phyloP scores from a whole-genome alignment of 768 basidiomycete genomes.

The Botryobasidium botryosum region DNA sequence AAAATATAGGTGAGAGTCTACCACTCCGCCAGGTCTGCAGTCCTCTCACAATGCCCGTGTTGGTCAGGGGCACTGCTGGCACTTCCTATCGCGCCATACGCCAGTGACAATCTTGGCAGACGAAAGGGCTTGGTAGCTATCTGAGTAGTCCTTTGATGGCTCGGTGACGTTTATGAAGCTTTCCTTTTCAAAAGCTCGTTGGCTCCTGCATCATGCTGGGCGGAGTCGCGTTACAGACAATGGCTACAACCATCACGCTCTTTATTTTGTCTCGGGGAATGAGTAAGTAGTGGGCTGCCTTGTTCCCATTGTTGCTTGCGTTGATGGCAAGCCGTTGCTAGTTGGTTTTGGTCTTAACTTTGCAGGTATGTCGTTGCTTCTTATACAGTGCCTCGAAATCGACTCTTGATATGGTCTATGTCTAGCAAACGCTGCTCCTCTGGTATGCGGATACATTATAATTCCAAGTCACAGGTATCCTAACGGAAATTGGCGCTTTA shows the following conservation, averaged over 20 bases:
- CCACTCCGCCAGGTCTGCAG: background rate
- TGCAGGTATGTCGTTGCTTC: slow-evolving; percentile 31
- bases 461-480: too few species aligned
- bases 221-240: slow-evolving; percentile 40
- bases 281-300: slow-evolving; percentile 14
- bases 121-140: slow-evolving; percentile 37
- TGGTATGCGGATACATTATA: too few species aligned
- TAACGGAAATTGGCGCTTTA: background rate
- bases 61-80: slow-evolving; percentile 21
- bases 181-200: too few species aligned
- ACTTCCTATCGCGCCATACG: slow-evolving; percentile 42
- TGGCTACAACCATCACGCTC: slow-evolving; percentile 29
- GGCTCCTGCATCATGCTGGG: slow-evolving; percentile 48
- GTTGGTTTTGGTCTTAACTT: slow-evolving; percentile 50
- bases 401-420: too few species aligned
- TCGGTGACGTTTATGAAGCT: too few species aligned
- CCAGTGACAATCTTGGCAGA: slow-evolving; percentile 46
- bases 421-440: too few species aligned
- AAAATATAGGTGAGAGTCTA: slow-evolving; percentile 6
- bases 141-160: too few species aligned
- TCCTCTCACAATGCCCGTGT: background rate
- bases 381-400: slow-evolving; percentile 20
- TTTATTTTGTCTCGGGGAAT: slow-evolving; percentile 42
- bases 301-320: background rate
- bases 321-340: slow-evolving; percentile 14